Percentiles rank a stretch among this genome's conserved stretches.
phyloP scores from a whole-genome alignment of 306 rosid genomes.

The Prinsepia uniflora region DNA sequence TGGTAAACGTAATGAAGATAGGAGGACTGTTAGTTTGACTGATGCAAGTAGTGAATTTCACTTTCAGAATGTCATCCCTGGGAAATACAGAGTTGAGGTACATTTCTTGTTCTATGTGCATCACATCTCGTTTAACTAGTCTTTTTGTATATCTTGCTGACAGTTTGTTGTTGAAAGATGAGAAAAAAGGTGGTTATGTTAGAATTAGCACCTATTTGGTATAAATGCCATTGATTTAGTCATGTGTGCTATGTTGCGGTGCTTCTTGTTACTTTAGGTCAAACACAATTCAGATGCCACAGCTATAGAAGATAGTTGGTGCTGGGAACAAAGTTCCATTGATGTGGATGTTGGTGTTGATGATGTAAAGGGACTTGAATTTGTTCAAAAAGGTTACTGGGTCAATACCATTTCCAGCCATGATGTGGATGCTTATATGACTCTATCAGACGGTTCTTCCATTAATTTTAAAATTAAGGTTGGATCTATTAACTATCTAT shows the following conservation, averaged over 20 bases:
- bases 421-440: constrained; percentile 69
- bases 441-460: constrained; percentile 64
- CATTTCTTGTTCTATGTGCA: constrained; percentile 17
- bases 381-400: constrained; percentile 89
- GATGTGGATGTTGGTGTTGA: constrained; percentile 76
- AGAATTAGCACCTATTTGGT: neutral
- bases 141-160: neutral
- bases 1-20: constrained; percentile 52
- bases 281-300: constrained; percentile 46
- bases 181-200: neutral
- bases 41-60: constrained; percentile 54
- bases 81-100: constrained; percentile 91
- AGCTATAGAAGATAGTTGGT: constrained; percentile 71
- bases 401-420: constrained; percentile 77
- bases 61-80: constrained; percentile 74
- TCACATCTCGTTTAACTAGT: constrained; percentile 18
- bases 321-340: constrained; percentile 78
- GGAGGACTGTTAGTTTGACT: constrained; percentile 53
- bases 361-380: constrained; percentile 61
- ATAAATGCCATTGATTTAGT: constrained; percentile 8
- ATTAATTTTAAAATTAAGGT: constrained; percentile 72
- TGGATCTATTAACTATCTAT: constrained; percentile 10
- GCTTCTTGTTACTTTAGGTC: constrained; percentile 53
- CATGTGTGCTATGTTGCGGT: constrained; percentile 10
- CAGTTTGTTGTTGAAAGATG: neutral